Evolutionary conservation across 75 land plant species (phyloP), one percentile per base, ranked within the genome.

Genomic region (Ceratopteris richardii): DNA sequence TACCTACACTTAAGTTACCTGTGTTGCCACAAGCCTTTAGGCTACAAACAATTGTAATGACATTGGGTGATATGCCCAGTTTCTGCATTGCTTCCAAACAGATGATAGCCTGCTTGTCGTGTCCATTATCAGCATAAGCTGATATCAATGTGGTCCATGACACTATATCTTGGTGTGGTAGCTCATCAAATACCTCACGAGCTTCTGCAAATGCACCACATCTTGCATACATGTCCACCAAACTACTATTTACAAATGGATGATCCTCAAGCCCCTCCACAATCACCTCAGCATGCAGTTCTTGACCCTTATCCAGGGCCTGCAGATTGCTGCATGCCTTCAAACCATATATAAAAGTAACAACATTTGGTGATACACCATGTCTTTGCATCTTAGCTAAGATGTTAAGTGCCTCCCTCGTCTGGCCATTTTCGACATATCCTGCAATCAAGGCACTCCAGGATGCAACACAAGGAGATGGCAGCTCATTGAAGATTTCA

Each of bases 311-410:
- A 36, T 70, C 85, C 18, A 79, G 12, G 2, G 43, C 42, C 30
- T 62, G 79, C 28, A 79, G 56, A 39, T 60, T 42, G 0, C 77
- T 33, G 27, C 82, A 85, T 12, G 77, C 70, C 54, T 79, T 66
- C 4, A 82, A 24, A 5, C 81, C 20, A 4, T 58, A 69, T 25
- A 77, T 76, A 51, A 75, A 79, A 17, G 89, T 85, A 54, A 82
- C 80, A 16, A 70, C 74, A 67, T 82, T 85, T 72, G 82, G 67
- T 21, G 69, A 54, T 12, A 65, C 74, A 52, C 77, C 80, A 19
- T 68, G 61, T 31, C 46, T 60, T 28, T 58, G 77, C 85, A 85
- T 82, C 58, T 82, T 59, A 61, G 67, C 55, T 16, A 73, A 76
- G 67, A 78, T n/a, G 33, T 63, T 44, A 66, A 85, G 58, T 28